Percentiles rank a stretch among this genome's conserved stretches.
Evolutionary conservation across 2,329 filamentous ascomycete genomes (phyloP).

Genomic region (Monosporascus cannonballus): DNA sequence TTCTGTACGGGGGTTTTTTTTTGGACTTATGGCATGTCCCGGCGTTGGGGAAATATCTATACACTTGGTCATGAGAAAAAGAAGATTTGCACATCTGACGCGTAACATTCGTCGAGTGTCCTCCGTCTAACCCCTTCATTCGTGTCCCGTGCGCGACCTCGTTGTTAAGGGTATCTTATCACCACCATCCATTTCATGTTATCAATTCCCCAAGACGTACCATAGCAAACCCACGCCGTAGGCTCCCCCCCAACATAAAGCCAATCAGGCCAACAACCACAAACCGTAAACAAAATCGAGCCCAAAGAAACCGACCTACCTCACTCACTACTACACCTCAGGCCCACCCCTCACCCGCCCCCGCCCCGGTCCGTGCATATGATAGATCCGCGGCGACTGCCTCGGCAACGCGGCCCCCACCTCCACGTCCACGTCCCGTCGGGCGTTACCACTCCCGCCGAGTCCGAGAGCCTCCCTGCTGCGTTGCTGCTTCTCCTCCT

Average conservation of each 20-base stretch:
- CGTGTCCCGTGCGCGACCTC: too few relatives aligned
- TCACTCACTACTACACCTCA: neutral
- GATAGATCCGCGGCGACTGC: constrained; percentile 20
- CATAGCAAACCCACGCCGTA: too few relatives aligned
- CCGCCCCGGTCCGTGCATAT: constrained; percentile 18
- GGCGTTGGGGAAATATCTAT: constrained; percentile 21
- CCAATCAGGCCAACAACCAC: too few relatives aligned
- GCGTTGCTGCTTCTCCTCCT: constrained; percentile 13
- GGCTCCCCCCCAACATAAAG: too few relatives aligned
- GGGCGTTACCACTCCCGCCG: constrained; percentile 16
- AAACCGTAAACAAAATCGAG: too few relatives aligned
- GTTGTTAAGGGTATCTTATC: too few relatives aligned
- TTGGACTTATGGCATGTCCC: constrained; percentile 20
- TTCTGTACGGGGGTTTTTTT: constrained; percentile 9
- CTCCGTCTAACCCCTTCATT: too few relatives aligned
- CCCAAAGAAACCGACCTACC: neutral
- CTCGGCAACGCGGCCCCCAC: constrained; percentile 18
- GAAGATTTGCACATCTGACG: neutral
- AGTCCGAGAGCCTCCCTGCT: constrained; percentile 23
- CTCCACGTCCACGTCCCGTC: constrained; percentile 12
- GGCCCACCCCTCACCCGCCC: constrained; percentile 8
- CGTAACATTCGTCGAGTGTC: neutral
- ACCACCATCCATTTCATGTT: too few relatives aligned
- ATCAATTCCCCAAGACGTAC: too few relatives aligned
- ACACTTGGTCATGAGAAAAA: neutral